These are phyloP conservation scores for Solanum chmielewskii DNA, from an alignment of 257 asterid species.

Conservation along the genomic window DNA sequence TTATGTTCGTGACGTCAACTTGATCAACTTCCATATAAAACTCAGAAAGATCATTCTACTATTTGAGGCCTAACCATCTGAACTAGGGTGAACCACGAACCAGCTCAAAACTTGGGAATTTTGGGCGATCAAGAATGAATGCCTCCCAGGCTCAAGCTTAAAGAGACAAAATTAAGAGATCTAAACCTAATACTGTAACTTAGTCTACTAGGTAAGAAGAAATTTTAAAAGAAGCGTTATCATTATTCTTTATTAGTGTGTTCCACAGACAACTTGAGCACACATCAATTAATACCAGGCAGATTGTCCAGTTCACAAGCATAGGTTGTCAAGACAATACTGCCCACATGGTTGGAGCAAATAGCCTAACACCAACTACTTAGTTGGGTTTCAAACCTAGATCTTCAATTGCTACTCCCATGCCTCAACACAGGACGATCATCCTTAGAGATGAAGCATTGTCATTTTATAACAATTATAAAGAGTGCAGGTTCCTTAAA, in stretches of 20 bases:
- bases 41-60: background rate
- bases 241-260: background rate
- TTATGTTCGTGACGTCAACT: background rate
- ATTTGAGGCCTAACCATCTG: background rate
- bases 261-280: background rate
- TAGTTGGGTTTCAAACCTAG: background rate
- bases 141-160: background rate
- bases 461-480: background rate
- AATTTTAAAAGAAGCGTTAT: background rate
- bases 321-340: background rate
- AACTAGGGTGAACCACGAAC: background rate
- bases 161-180: background rate
- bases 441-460: background rate
- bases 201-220: background rate
- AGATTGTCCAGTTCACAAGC: background rate
- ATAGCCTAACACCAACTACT: background rate
- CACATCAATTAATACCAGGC: background rate
- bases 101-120: background rate
- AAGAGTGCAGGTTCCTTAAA: background rate
- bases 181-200: background rate
- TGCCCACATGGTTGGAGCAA: background rate
- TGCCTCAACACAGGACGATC: background rate
- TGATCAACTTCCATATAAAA: background rate
- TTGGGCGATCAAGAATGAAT: background rate
- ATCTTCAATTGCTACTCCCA: background rate